A percentile compares a stretch with the other conserved stretches of the same genome.
Evolutionary conservation across 75 land plant genomes (phyloP).

Genomic region (Azolla pinnata): DNA sequence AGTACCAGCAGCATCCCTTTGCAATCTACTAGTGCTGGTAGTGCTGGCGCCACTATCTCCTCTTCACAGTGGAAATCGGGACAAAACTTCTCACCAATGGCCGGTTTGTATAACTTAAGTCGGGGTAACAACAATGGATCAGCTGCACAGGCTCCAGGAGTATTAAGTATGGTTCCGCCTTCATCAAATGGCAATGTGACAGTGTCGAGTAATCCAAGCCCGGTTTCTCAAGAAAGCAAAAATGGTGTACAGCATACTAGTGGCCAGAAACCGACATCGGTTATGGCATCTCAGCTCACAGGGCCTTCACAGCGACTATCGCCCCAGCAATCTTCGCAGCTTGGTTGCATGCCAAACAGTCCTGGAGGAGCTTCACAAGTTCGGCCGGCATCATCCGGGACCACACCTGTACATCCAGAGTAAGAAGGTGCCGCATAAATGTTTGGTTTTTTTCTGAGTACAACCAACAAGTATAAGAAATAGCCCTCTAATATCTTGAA

Average conservation of each 20-base stretch:
- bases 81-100: constrained; percentile 5
- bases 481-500: neutral
- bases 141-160: constrained; percentile 5
- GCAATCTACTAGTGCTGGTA: constrained; percentile 4
- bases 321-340: constrained; percentile 3
- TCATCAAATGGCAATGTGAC: constrained; percentile 8
- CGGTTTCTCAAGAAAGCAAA: constrained; percentile 2
- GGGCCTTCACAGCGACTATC: constrained; percentile 4
- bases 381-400: constrained; percentile 6
- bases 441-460: neutral
- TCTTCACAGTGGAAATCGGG: constrained; percentile 18
- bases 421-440: neutral
- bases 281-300: neutral
- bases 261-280: constrained; percentile 6
- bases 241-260: neutral
- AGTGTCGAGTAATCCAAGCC: neutral
- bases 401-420: neutral
- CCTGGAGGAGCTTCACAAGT: neutral
- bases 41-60: constrained; percentile 1
- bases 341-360: neutral
- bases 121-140: constrained; percentile 10
- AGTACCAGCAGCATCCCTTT: constrained; percentile 6
- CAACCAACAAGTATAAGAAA: neutral
- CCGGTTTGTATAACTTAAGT: constrained; percentile 16
- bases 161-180: constrained; percentile 6